A percentile compares a stretch with the other conserved stretches of the same genome.
phyloP scores from a whole-genome alignment of 768 basidiomycete species.

The Hysterangium stoloniferum region DNA sequence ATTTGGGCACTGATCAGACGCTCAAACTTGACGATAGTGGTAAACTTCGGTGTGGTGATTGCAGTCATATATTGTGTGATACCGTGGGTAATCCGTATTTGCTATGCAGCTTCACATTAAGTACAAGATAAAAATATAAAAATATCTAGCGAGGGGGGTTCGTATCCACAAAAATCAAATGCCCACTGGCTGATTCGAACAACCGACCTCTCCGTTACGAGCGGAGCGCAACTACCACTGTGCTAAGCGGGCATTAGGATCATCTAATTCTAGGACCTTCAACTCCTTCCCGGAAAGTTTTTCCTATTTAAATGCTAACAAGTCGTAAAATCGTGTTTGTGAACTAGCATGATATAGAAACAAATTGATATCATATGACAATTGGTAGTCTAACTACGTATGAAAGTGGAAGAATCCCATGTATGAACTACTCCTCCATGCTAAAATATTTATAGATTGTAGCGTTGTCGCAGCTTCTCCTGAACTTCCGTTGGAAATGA shows the following conservation, averaged over 20 bases:
- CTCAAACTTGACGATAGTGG: too few species aligned
- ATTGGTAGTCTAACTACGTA: background rate
- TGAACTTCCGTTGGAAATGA: constrained; percentile 85
- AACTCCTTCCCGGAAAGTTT: too few species aligned
- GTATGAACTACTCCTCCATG: constrained; percentile 3
- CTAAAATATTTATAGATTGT: constrained; percentile 56
- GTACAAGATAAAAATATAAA: background rate
- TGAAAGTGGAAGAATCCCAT: constrained; percentile 7
- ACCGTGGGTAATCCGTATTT: too few species aligned
- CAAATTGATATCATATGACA: background rate
- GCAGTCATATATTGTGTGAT: too few species aligned
- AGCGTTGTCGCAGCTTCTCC: constrained; percentile 78
- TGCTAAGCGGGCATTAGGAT: constrained; percentile 10
- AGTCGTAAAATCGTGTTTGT: background rate
- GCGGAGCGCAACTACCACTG: constrained; percentile 14
- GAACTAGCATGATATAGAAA: too few species aligned
- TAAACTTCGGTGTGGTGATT: too few species aligned
- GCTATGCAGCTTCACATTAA: too few species aligned
- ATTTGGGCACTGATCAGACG: too few species aligned
- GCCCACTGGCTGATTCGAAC: constrained; percentile 13
- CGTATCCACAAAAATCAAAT: background rate
- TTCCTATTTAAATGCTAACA: background rate
- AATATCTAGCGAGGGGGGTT: too few species aligned
- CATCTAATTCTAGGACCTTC: too few species aligned
- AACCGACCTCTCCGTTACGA: constrained; percentile 14